A percentile compares a stretch with the other conserved stretches of the same genome.
phyloP scores from a whole-genome alignment of 73 alveolate genomes.

The Blepharisma stoltei region DNA sequence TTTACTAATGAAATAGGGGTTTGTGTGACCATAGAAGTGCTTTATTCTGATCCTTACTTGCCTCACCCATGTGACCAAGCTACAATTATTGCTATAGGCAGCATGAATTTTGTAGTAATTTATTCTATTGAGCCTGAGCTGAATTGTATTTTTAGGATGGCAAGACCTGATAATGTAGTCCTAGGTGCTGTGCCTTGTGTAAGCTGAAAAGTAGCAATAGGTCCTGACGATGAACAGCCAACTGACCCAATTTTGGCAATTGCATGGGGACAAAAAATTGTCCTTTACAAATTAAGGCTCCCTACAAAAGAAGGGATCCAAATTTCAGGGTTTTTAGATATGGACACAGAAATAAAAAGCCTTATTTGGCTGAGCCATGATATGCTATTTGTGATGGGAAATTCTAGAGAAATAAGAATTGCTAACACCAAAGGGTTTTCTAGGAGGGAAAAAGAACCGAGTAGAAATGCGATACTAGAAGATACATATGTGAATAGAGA shows the following conservation, averaged over 20 bases:
- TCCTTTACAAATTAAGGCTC: background rate
- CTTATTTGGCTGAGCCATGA: background rate
- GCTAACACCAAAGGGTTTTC: background rate
- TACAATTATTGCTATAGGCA: slow-evolving; percentile 20
- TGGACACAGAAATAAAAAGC: slow-evolving; percentile 20
- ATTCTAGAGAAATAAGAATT: background rate
- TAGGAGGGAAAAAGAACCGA: slow-evolving; percentile 10
- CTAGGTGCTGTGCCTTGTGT: slow-evolving; percentile 10
- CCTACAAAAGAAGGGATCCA: slow-evolving; percentile 22
- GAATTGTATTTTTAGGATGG: background rate
- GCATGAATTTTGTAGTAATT: background rate
- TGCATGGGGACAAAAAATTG: slow-evolving; percentile 22
- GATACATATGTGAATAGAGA: slow-evolving; percentile 7
- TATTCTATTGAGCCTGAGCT: slow-evolving; percentile 28
- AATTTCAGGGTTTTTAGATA: background rate
- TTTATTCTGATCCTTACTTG: slow-evolving; percentile 4
- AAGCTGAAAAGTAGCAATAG: background rate
- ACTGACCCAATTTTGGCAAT: slow-evolving; percentile 25
- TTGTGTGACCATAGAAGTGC: background rate
- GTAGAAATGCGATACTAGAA: slow-evolving; percentile 2
- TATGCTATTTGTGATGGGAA: background rate
- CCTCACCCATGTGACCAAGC: slow-evolving; percentile 18
- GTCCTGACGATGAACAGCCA: slow-evolving; percentile 21
- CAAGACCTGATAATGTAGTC: slow-evolving; percentile 12
- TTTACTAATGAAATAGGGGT: slow-evolving; percentile 7